These are phyloP conservation scores for Neoboletus magnificus DNA, from an alignment of 768 basidiomycete species.

Conservation along the genomic window DNA sequence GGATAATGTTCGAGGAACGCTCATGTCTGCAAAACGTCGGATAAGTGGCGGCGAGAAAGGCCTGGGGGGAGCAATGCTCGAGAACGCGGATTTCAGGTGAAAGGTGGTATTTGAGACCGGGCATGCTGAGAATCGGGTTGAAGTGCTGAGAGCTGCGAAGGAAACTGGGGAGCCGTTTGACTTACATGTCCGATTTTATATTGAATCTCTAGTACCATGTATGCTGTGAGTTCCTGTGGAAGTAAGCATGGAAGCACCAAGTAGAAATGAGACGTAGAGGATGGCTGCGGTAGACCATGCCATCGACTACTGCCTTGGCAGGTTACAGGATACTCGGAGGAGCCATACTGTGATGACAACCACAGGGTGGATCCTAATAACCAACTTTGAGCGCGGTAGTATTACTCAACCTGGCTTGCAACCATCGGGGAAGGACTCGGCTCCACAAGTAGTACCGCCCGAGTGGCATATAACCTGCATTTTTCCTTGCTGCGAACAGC, in stretches of 20 bases:
- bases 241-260: conserved; percentile 9
- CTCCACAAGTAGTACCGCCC: neutral
- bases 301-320: neutral
- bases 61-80: conserved; percentile 38
- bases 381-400: neutral
- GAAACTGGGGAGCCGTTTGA: neutral
- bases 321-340: conserved; percentile 1
- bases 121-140: conserved; percentile 16
- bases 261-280: conserved; percentile 2
- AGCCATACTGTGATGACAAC: neutral
- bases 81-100: conserved; percentile 28
- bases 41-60: conserved; percentile 41
- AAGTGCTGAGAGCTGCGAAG: neutral
- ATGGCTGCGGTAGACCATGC: conserved; percentile 9
- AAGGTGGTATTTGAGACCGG: conserved; percentile 29
- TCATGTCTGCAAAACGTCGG: conserved; percentile 44
- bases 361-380: conserved; percentile 20
- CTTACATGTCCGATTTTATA: conserved; percentile 8
- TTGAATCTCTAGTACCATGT: neutral
- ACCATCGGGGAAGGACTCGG: neutral
- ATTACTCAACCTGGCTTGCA: neutral
- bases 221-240: conserved; percentile 25
- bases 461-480: neutral
- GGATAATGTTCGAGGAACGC: conserved; percentile 49
- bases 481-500: neutral